phyloP scores from a whole-genome alignment of 1,139 yeast genomes.

The Pichia inconspicua region DNA sequence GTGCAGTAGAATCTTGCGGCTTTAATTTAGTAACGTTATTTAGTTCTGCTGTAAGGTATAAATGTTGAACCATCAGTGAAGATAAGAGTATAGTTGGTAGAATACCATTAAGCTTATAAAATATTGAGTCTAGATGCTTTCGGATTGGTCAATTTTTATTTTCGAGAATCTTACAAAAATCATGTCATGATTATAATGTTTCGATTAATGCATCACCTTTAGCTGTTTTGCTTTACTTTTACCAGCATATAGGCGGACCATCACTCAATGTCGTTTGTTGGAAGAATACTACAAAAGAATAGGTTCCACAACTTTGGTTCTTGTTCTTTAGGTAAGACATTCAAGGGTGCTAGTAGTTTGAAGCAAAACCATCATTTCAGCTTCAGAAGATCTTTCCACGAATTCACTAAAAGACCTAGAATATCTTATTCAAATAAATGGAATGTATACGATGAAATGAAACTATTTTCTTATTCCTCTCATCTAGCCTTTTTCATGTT shows the following conservation, averaged over 20 bases:
- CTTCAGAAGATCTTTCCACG: conserved; percentile 2
- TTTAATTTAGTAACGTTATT: conserved; percentile 55
- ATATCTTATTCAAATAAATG: conserved; percentile 12
- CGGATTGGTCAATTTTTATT: background rate
- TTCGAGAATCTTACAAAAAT: background rate
- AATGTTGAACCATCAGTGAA: conserved; percentile 16
- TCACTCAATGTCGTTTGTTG: conserved; percentile 3
- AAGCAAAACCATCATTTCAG: background rate
- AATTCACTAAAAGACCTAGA: conserved; percentile 5
- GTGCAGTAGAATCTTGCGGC: conserved; percentile 52
- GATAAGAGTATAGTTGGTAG: too few species aligned
- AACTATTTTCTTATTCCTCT: conserved; percentile 24
- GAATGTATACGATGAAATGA: conserved; percentile 24
- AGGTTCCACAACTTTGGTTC: background rate
- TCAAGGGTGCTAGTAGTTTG: background rate
- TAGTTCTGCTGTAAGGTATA: conserved; percentile 54
- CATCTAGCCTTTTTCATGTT: conserved; percentile 25
- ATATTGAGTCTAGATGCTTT: background rate
- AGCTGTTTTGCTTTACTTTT: too few species aligned
- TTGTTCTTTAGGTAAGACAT: background rate
- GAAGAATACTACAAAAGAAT: background rate
- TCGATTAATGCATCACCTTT: too few species aligned
- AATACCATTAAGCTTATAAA: too few species aligned
- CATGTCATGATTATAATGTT: background rate
- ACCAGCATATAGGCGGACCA: background rate